Percentiles rank a stretch among this genome's conserved stretches.
Conservation (phyloP, 805 yeast species). For the Saccharomycopsis sp. region DNA sequence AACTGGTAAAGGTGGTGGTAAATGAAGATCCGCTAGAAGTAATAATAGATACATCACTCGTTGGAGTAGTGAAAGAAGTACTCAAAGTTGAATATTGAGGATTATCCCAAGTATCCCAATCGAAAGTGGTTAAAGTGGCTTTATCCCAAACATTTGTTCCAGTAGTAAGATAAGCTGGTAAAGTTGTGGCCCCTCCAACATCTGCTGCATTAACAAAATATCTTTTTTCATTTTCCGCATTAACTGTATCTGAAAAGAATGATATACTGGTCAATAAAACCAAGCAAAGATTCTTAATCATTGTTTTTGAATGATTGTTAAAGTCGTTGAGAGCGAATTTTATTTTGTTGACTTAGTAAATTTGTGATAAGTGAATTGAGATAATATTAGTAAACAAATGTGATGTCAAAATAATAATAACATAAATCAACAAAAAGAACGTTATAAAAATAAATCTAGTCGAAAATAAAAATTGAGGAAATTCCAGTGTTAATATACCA, state of each 20-base stretch:
- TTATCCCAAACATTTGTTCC: conserved; percentile 17
- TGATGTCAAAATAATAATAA: too few species aligned
- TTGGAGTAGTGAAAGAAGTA: conserved; percentile 1
- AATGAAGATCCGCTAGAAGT: not conserved
- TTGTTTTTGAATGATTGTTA: too few species aligned
- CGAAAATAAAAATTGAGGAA: too few species aligned
- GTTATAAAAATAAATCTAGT: too few species aligned
- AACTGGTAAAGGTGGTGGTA: not conserved
- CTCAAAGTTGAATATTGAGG: conserved; percentile 1
- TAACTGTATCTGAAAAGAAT: not conserved
- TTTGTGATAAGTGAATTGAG: too few species aligned
- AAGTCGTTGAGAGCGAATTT: too few species aligned
- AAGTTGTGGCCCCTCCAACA: conserved; percentile 13
- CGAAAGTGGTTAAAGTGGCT: conserved; percentile 16
- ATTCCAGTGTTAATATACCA: too few species aligned
- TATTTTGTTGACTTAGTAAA: too few species aligned
- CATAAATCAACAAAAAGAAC: too few species aligned
- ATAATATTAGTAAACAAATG: too few species aligned
- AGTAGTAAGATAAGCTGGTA: conserved; percentile 18
- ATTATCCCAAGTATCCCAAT: conserved; percentile 17
- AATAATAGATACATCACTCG: not conserved
- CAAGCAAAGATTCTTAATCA: not conserved
- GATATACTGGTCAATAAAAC: not conserved
- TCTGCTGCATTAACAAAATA: conserved; percentile 16
- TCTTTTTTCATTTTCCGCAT: conserved; percentile 8